Evolutionary conservation across 2,329 filamentous ascomycete genomes (phyloP), one percentile per base, ranked within the genome.

Genomic region (Monilinia vaccinii-corymbosi): DNA sequence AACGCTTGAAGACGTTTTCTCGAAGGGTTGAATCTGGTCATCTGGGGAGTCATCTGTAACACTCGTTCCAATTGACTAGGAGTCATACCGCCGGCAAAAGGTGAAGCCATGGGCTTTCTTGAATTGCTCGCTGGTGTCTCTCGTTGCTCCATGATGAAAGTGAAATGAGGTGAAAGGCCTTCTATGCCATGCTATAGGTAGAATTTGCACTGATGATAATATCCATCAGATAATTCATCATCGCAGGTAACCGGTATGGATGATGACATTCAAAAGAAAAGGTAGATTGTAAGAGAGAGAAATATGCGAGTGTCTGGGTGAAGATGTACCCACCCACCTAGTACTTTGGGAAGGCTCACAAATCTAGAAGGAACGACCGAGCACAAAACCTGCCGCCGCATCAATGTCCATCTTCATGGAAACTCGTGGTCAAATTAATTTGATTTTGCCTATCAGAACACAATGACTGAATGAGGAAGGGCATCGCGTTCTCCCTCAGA

Each of bases 391-490:
- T n/a, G 34, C 36, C 25, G 7, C 28, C 28, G 10, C 2, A 21
- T 51, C 49, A 51, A 42, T 49, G 11, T 31, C 18, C 34, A 16
- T 31, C n/a, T 36, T 13, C 16, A 55, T 28, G 36, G 48, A 44
- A 59, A 55, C 14, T 52, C 40, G 34, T 53, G 50, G 38, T 55
- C 48, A 59, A 53, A 53, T 59, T 53, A 59, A 53, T 31, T 59
- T 45, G 38, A 53, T 53, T 25, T 53, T 53, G 40, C 57, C 57
- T 59, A 55, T 55, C 57, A 53, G 50, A 59, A 57, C 55, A 59
- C 38, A 36, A 55, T 34, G 42, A 59, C 45, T 42, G 51, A 11
- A 44, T 16, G 38, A 55, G 38, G 51, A 55, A 32, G 38, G 32
- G 45, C 38, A 25, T 8, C 38, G 51, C 51, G 28, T 44, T 32